Conservation (phyloP, 305 asterid species). For the Caryopteris hybrid region DNA sequence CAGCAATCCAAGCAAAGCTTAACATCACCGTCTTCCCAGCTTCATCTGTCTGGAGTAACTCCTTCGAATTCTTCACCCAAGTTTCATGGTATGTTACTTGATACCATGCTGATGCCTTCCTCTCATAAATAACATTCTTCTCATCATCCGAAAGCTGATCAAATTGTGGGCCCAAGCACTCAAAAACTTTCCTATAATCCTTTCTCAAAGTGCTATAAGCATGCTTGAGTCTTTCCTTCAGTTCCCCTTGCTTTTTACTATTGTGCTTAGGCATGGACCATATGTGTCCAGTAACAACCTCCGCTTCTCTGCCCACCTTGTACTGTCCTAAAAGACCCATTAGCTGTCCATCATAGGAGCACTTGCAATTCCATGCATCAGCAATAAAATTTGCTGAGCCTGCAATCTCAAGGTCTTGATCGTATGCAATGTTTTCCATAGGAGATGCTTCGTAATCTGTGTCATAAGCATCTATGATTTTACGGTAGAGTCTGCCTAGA, state of each 20-base stretch:
- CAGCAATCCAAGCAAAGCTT: slow-evolving; percentile 96
- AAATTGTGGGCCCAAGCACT: slow-evolving; percentile 44
- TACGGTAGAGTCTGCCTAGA: slow-evolving; percentile 74
- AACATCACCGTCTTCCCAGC: slow-evolving; percentile 48
- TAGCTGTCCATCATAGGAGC: slow-evolving; percentile 71
- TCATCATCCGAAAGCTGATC: slow-evolving; percentile 50
- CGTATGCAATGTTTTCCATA: slow-evolving; percentile 38
- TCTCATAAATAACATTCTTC: slow-evolving; percentile 54
- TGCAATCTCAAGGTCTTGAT: slow-evolving; percentile 50
- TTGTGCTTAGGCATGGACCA: slow-evolving; percentile 83
- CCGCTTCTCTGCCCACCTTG: slow-evolving; percentile 72
- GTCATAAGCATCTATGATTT: slow-evolving; percentile 36
- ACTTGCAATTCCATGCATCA: slow-evolving; percentile 68
- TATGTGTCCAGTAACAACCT: slow-evolving; percentile 80
- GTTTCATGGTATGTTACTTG: slow-evolving; percentile 64
- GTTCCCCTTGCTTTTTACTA: slow-evolving; percentile 64
- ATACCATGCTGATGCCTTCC: slow-evolving; percentile 94
- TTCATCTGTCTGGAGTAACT: slow-evolving; percentile 33
- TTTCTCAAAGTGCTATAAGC: slow-evolving; percentile 62
- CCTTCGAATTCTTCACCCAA: slow-evolving; percentile 53
- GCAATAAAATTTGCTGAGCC: slow-evolving; percentile 43
- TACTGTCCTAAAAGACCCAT: slow-evolving; percentile 71
- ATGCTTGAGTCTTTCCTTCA: slow-evolving; percentile 82
- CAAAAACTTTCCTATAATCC: slow-evolving; percentile 74
- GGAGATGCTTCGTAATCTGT: slow-evolving; percentile 31